Evolutionary conservation across 768 basidiomycete species (phyloP), one percentile per base, ranked within the genome.

Genomic region (Lentinula detonsa): DNA sequence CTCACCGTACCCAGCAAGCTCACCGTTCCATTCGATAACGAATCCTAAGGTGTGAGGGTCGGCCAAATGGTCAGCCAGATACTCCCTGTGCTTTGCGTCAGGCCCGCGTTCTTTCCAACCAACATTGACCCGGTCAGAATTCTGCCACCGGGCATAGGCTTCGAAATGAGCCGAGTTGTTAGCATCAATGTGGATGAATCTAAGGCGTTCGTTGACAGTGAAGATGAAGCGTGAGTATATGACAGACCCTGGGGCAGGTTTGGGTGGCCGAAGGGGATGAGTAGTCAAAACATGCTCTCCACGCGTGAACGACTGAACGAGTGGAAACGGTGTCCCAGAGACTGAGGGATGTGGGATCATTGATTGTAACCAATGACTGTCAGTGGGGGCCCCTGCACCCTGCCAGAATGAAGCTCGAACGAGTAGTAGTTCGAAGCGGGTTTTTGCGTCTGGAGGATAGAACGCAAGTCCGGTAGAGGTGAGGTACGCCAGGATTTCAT

Each of bases 191-290:
- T 72, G 68, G 10, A 68, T 66, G 49, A 75, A 66, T 53, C 74
- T 73, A 8, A 75, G 63, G 34, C 65, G 69, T 59, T 74, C 69
- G n/a, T 69, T 68, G 63, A 69, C 71, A 60, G 60, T 63, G 58
- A 68, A 71, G 68, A 66, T 73, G 63, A 65, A 82, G 62, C 63
- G 70, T 54, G 61, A 72, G 71, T 81, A 82, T n/a, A 82, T 56
- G 16, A 78, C 60, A 66, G 77, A 64, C 50, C 79, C 70, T 18
- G 73, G 67, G 40, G 54, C 51, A 1, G 81, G 81, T 59, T 82
- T 82, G 0, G 76, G 69, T 2, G 81, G 81, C 11, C 81, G 75
- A n/a, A 79, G 69, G n/a, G 81, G 81, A 65, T 82, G 81, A 31
- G 71, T 71, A n/a, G 81, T 64, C 63, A 81, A 75, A n/a, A 82